These are phyloP conservation scores for Lathyrus aphaca DNA, from an alignment of 306 rosid species.

Conservation along the genomic window DNA sequence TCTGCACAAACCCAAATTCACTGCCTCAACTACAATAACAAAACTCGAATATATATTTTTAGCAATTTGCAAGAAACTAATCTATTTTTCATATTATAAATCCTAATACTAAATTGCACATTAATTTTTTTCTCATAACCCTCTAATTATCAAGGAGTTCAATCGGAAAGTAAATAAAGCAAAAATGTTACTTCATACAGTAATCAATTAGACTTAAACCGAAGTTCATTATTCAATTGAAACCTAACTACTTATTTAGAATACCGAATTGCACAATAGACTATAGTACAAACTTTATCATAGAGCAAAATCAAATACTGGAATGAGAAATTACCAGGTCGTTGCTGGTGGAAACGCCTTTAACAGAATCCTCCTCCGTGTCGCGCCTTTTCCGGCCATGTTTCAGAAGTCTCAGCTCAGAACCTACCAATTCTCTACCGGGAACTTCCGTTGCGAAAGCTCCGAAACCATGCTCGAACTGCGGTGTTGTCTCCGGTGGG, in stretches of 20 bases:
- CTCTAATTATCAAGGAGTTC: background rate
- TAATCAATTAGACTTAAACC: background rate
- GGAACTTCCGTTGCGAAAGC: slow-evolving; percentile 49
- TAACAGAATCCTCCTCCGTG: slow-evolving; percentile 55
- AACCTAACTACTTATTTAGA: background rate
- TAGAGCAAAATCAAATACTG: too few species aligned
- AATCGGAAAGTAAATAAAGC: background rate
- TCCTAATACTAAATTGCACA: background rate
- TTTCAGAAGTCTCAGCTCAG: slow-evolving; percentile 43
- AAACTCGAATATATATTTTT: background rate
- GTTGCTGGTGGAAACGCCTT: slow-evolving; percentile 59
- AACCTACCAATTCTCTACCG: slow-evolving; percentile 41
- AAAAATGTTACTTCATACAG: background rate
- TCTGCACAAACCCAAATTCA: slow-evolving; percentile 50
- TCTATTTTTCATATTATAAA: slow-evolving; percentile 20
- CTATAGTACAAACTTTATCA: background rate
- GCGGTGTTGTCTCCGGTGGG: slow-evolving; percentile 45
- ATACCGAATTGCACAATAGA: background rate
- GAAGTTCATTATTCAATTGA: background rate
- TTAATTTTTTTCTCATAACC: background rate
- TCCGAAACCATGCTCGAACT: slow-evolving; percentile 45
- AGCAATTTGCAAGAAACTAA: slow-evolving; percentile 7
- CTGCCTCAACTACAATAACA: slow-evolving; percentile 9
- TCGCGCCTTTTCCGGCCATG: slow-evolving; percentile 57
- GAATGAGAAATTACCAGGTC: slow-evolving; percentile 54